These are phyloP conservation scores for Ceratopteris richardii DNA, from an alignment of 75 land plant genomes.

Conservation along the genomic window DNA sequence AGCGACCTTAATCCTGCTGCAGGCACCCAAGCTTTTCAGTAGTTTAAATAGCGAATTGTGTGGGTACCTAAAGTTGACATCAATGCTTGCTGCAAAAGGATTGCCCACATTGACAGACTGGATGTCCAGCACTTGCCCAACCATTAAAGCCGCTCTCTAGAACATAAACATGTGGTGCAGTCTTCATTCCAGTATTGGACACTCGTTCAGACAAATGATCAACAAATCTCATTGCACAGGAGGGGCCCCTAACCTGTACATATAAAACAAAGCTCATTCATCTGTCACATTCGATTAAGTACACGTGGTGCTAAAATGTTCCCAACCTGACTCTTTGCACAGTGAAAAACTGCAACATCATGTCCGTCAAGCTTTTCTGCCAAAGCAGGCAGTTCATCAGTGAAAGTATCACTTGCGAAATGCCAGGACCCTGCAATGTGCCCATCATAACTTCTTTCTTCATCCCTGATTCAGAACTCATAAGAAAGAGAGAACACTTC, in stretches of 20 bases:
- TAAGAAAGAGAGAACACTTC: no score
- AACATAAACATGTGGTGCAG: constrained; percentile 54
- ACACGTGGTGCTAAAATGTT: not conserved
- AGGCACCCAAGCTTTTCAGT: no score
- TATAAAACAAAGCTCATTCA: not conserved
- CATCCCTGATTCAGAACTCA: constrained; percentile 84
- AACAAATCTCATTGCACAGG: constrained; percentile 56
- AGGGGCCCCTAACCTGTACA: constrained; percentile 83
- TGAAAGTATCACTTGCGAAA: constrained; percentile 65
- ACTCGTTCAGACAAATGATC: constrained; percentile 36
- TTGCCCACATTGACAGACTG: constrained; percentile 67
- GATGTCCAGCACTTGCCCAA: constrained; percentile 74
- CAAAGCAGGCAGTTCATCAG: constrained; percentile 56
- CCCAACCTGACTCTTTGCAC: constrained; percentile 89
- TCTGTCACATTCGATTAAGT: not conserved
- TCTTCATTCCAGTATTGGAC: constrained; percentile 26
- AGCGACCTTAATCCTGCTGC: no score
- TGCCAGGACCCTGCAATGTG: constrained; percentile 93
- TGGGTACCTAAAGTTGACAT: not conserved
- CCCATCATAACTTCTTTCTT: constrained; percentile 77
- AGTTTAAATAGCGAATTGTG: no score
- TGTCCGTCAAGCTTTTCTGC: constrained; percentile 47
- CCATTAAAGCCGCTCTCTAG: constrained; percentile 90
- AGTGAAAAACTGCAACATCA: constrained; percentile 86
- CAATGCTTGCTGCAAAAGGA: constrained; percentile 55